Evolutionary conservation across 2,329 filamentous ascomycete species (phyloP).

Genomic region (Xylariaceae sp.): DNA sequence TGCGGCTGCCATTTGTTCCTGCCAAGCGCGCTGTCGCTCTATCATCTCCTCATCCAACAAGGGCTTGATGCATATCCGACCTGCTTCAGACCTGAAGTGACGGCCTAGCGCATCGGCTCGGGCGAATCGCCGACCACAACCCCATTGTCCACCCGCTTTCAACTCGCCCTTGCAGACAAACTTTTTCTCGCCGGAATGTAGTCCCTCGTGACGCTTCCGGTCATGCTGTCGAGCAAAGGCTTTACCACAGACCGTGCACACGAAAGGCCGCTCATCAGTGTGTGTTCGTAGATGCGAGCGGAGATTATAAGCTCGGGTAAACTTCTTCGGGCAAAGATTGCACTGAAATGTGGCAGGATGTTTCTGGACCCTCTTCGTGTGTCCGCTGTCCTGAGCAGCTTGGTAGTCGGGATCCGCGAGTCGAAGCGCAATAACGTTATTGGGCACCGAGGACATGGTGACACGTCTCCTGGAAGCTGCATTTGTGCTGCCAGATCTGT

Average conservation of each 20-base stretch:
- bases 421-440: slow-evolving; percentile 74
- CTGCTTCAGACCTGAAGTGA: slow-evolving; percentile 93
- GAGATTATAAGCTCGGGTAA: slow-evolving; percentile 93
- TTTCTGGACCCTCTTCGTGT: slow-evolving; percentile 83
- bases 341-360: slow-evolving; percentile 98
- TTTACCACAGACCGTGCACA: slow-evolving; percentile 94
- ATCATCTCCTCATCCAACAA: slow-evolving; percentile 88
- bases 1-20: slow-evolving; percentile 55
- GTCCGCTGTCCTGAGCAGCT: slow-evolving; percentile 56
- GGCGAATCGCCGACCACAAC: slow-evolving; percentile 87
- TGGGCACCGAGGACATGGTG: slow-evolving; percentile 60
- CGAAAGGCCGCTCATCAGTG: slow-evolving; percentile 94
- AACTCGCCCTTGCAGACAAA: slow-evolving; percentile 94
- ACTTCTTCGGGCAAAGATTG: slow-evolving; percentile 86
- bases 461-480: slow-evolving; percentile 51
- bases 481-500: slow-evolving; percentile 47
- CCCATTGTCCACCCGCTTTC: slow-evolving; percentile 80
- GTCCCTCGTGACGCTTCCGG: slow-evolving; percentile 90
- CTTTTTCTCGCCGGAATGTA: slow-evolving; percentile 97
- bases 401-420: slow-evolving; percentile 85
- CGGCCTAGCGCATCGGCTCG: slow-evolving; percentile 90
- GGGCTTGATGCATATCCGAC: slow-evolving; percentile 95
- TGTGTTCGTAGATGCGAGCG: slow-evolving; percentile 93
- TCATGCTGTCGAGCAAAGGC: slow-evolving; percentile 97
- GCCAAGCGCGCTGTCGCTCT: slow-evolving; percentile 71